Conservation (phyloP, 2,329 filamentous ascomycete species). For the Colletotrichum nymphaeae region DNA sequence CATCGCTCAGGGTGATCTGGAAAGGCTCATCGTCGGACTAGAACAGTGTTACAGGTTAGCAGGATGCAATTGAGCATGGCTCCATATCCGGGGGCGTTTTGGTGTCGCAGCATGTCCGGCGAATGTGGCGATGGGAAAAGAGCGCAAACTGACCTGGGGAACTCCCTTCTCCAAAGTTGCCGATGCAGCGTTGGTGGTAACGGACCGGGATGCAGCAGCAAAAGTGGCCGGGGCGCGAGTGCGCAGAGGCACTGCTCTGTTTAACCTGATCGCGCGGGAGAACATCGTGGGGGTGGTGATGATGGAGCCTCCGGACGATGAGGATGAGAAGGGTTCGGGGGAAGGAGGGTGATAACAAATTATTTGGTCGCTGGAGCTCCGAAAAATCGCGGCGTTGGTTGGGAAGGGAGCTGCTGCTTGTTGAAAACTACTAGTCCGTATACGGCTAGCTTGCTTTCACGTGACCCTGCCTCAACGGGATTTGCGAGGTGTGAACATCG, state of each 20-base stretch:
- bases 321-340: slow-evolving; percentile 43
- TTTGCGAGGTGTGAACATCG: slow-evolving; percentile 25
- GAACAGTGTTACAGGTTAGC: slow-evolving; percentile 29
- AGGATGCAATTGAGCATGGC: neutral
- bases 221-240: slow-evolving; percentile 56
- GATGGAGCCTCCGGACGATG: slow-evolving; percentile 46
- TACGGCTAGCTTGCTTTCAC: slow-evolving; percentile 40
- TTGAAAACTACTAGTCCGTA: slow-evolving; percentile 50
- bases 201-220: slow-evolving; percentile 72
- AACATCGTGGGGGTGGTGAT: slow-evolving; percentile 66
- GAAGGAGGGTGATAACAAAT: slow-evolving; percentile 42
- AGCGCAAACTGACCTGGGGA: slow-evolving; percentile 55
- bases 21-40: slow-evolving; percentile 96
- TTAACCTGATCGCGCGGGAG: slow-evolving; percentile 74
- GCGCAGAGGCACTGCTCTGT: slow-evolving; percentile 71
- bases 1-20: slow-evolving; percentile 91
- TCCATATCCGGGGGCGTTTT: neutral
- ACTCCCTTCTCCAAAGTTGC: slow-evolving; percentile 85
- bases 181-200: slow-evolving; percentile 96
- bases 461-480: slow-evolving; percentile 41
- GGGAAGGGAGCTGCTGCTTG: slow-evolving; percentile 47
- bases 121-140: slow-evolving; percentile 26
- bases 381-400: slow-evolving; percentile 56
- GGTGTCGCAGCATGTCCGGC: neutral
- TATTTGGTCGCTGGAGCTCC: slow-evolving; percentile 49